Evolutionary conservation across 176 grass and related monocot species (phyloP).

Genomic region (Triticum turgidum): DNA sequence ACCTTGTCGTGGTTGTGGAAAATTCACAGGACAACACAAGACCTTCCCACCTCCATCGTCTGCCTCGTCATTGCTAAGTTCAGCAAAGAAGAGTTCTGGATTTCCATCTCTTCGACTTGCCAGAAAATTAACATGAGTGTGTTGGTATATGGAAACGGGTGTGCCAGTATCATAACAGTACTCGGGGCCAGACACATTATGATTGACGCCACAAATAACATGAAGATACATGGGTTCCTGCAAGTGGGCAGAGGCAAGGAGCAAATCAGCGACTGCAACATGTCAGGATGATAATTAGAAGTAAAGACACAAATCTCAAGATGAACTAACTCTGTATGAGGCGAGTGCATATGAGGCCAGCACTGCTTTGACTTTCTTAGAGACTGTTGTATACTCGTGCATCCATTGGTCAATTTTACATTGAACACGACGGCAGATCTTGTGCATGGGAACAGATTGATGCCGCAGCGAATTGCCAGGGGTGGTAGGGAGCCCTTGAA

Average conservation of each 20-base stretch:
- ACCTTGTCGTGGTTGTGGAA: not conserved
- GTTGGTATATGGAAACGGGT: not conserved
- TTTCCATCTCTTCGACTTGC: not conserved
- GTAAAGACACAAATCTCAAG: not conserved
- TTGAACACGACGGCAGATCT: not conserved
- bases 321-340: not conserved
- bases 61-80: not conserved
- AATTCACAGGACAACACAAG: not conserved
- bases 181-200: not conserved
- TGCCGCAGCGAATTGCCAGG: not conserved
- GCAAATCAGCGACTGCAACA: not conserved
- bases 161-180: not conserved
- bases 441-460: not conserved
- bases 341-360: not conserved
- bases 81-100: not conserved
- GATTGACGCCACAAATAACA: slow-evolving; percentile 1
- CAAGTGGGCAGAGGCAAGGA: not conserved
- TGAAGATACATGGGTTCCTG: slow-evolving; percentile 2
- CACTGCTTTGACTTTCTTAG: not conserved
- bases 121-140: not conserved
- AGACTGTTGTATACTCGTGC: not conserved
- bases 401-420: not conserved
- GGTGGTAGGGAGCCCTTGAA: not conserved
- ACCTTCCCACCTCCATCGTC: not conserved
- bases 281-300: not conserved